A percentile compares a stretch with the other conserved stretches of the same genome.
These are phyloP conservation scores for Sugiyamaella neomexicana DNA, from an alignment of 1,139 yeast species.

Conservation along the genomic window DNA sequence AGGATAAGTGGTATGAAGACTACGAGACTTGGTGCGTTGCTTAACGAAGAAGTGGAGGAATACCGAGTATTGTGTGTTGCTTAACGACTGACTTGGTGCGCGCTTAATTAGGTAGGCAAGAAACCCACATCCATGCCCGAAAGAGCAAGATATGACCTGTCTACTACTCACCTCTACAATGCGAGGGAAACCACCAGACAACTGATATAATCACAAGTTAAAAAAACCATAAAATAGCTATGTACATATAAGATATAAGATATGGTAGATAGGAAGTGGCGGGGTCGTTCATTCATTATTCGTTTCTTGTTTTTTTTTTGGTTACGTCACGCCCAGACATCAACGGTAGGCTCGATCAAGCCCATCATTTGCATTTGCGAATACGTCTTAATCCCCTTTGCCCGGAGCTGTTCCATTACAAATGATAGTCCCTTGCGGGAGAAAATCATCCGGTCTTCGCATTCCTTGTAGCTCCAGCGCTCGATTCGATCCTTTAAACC, in stretches of 20 bases:
- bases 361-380: constrained; percentile 16
- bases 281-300: constrained; percentile 9
- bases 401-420: constrained; percentile 66
- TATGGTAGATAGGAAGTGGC: neutral
- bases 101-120: no score
- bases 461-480: constrained; percentile 73
- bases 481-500: constrained; percentile 77
- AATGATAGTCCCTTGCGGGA: constrained; percentile 73
- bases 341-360: constrained; percentile 5
- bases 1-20: no score
- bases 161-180: no score
- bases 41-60: no score
- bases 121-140: no score
- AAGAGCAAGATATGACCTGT: no score
- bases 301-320: neutral
- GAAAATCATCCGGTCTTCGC: constrained; percentile 63
- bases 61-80: no score
- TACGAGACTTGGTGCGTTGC: no score
- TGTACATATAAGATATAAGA: neutral
- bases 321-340: constrained; percentile 8
- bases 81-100: no score
- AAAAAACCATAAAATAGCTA: neutral
- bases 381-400: constrained; percentile 37
- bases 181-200: no score
- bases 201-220: no score